Percentiles rank a stretch among this genome's conserved stretches.
These are phyloP conservation scores for Pseudogymnoascus sp. DNA, from an alignment of 2,329 filamentous ascomycete species.

Conservation along the genomic window DNA sequence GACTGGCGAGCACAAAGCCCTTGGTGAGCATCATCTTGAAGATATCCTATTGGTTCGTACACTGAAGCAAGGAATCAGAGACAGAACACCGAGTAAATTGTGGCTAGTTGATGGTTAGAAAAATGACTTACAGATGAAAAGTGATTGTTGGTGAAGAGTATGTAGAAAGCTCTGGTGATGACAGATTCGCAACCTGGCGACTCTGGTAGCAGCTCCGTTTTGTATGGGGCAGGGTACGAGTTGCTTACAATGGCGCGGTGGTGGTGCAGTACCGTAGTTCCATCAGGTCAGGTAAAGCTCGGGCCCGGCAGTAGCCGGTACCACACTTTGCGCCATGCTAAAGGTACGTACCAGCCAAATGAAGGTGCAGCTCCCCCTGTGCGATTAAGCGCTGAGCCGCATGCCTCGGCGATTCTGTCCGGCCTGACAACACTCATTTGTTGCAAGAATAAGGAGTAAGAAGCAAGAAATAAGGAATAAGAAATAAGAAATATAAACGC, in stretches of 20 bases:
- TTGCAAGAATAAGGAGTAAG: neutral
- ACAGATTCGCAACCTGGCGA: constrained; percentile 6
- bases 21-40: constrained; percentile 41
- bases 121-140: neutral
- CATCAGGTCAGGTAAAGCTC: neutral
- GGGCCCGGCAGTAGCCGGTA: constrained; percentile 1
- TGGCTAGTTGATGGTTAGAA: neutral
- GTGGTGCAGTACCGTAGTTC: neutral
- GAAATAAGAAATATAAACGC: neutral
- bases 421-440: neutral
- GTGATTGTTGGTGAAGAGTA: constrained; percentile 3
- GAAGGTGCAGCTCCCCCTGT: neutral
- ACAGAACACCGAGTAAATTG: neutral
- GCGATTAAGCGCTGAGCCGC: neutral
- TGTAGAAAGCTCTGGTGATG: neutral
- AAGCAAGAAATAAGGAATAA: neutral
- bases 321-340: neutral
- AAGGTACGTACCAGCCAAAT: neutral
- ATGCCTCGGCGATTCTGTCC: neutral
- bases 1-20: constrained; percentile 50
- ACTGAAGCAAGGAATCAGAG: neutral
- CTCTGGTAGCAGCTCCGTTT: neutral
- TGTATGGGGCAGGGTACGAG: neutral
- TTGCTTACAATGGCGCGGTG: neutral
- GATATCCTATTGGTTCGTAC: neutral